phyloP scores from a whole-genome alignment of 2,329 filamentous ascomycete genomes.

The Gaeumannomyces sp. region DNA sequence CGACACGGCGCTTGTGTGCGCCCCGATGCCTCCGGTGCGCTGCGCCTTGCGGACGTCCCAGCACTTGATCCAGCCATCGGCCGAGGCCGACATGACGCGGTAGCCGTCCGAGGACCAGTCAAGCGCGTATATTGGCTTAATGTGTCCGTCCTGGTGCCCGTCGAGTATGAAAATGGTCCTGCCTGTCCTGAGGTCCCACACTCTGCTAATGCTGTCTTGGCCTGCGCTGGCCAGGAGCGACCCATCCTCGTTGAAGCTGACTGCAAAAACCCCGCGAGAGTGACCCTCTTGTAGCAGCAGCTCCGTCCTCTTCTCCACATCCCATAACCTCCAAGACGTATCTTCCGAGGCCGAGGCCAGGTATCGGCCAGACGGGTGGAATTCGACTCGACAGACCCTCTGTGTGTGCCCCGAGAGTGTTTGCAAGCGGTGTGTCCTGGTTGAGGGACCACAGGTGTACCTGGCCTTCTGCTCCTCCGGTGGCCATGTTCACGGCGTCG shows the following conservation, averaged over 20 bases:
- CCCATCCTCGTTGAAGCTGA: conserved; percentile 86
- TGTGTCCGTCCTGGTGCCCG: conserved; percentile 71
- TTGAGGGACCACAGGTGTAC: conserved; percentile 87
- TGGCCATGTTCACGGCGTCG: conserved; percentile 75
- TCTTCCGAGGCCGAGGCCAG: conserved; percentile 92
- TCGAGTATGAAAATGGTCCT: conserved; percentile 95
- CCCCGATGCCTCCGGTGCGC: conserved; percentile 77
- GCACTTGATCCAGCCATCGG: conserved; percentile 94
- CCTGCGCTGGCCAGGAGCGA: conserved; percentile 89
- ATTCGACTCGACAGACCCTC: conserved; percentile 86
- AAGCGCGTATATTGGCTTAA: conserved; percentile 86
- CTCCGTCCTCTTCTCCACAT: conserved; percentile 78
- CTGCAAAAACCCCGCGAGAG: conserved; percentile 83
- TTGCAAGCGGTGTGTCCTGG: conserved; percentile 75
- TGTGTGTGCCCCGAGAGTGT: conserved; percentile 79
- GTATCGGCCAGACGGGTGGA: conserved; percentile 86
- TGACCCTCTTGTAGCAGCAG: conserved; percentile 89
- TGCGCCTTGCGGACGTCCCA: conserved; percentile 93
- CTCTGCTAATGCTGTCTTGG: conserved; percentile 85
- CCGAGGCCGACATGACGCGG: conserved; percentile 85
- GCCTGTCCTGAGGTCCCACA: conserved; percentile 92
- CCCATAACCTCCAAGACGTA: conserved; percentile 95
- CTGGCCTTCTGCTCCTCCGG: conserved; percentile 80
- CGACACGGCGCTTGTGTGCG: conserved; percentile 85
- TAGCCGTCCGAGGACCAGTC: conserved; percentile 92